Base-by-base conservation (phyloP, 495 filamentous ascomycete genomes). In the Cercophora scortea region DNA sequence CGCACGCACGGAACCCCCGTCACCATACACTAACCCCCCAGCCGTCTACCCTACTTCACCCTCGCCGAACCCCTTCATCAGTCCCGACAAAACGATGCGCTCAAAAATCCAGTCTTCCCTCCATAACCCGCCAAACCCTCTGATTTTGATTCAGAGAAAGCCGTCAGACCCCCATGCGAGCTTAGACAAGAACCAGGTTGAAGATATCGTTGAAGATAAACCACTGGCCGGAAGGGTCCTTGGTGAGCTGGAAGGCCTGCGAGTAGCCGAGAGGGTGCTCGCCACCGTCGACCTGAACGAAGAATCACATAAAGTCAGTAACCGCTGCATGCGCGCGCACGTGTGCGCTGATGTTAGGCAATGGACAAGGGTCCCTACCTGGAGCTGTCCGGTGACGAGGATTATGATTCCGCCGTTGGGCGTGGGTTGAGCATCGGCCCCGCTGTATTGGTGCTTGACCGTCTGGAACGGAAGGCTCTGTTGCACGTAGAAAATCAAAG, bases 121-220 rank as follows among this genome's bases (percentile, higher is more conserved):
- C 42, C 17, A 4, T 4, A 44, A 34, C 33, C n/a, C 35, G 18
- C 17, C 1, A 25, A 25, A 25, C 5, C 25, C 25, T 2, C 25
- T 2, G 2, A 25, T 25, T 25, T 25, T 5, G 25, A 25, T 25
- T 25, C 25, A 25, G 25, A 5, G 25, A 25, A 25, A 25, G 2
- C 25, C 25, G 25, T 2, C 25, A 25, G 25, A 25, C 25, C 5
- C 25, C 25, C 25, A 25, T 2, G 25, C 25, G 25, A 25, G 25
- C 25, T 45, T 38, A 36, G 41, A 15, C 49, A 25, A 32, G 33
- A 56, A 91, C 77, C 52, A 97, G 77, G 59, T 84, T 84, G 81
- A 96, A 96, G 71, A 95, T 72, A 65, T 97, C 90, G 76, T 96
- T 96, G 73, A 83, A 83, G 62, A 96, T 84, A 65, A 80, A 95